phyloP scores from a whole-genome alignment of 306 rosid species.

The Coriaria nepalensis region DNA sequence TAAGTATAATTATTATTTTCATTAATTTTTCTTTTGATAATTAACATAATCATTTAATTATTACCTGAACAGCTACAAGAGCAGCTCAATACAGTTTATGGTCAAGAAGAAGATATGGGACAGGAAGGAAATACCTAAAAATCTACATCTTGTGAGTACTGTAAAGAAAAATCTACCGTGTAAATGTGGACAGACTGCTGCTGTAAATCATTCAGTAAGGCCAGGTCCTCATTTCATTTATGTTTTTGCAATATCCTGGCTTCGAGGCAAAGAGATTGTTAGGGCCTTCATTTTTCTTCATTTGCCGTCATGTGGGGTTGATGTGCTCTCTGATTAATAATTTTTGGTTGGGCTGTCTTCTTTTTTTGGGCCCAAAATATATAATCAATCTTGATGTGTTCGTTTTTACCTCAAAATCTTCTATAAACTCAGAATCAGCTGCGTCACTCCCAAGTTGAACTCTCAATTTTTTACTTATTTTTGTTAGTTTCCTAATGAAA shows the following conservation, averaged over 20 bases:
- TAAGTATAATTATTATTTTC: not conserved
- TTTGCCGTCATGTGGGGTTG: not conserved
- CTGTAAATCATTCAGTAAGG: slow-evolving; percentile 30
- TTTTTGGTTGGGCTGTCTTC: no score
- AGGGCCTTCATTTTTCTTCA: slow-evolving; percentile 11
- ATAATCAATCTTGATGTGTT: no score
- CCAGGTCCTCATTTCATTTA: no score
- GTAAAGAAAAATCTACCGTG: slow-evolving; percentile 25
- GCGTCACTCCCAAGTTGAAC: no score
- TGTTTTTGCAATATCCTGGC: no score
- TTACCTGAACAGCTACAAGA: slow-evolving; percentile 59
- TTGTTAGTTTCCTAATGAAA: no score
- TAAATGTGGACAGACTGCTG: slow-evolving; percentile 27
- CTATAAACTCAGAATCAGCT: no score
- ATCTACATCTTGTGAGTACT: slow-evolving; percentile 11
- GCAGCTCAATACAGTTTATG: slow-evolving; percentile 39
- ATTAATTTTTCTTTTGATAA: not conserved
- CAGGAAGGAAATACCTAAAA: slow-evolving; percentile 47
- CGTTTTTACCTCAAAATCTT: no score
- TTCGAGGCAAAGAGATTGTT: not conserved
- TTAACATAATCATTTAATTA: slow-evolving; percentile 11
- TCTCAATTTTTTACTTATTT: no score
- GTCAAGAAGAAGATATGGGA: slow-evolving; percentile 55
- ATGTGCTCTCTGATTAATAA: no score
- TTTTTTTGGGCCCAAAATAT: no score